Evolutionary conservation across 495 filamentous ascomycete genomes (phyloP), one percentile per base, ranked within the genome.

Genomic region (Xylaria curta): DNA sequence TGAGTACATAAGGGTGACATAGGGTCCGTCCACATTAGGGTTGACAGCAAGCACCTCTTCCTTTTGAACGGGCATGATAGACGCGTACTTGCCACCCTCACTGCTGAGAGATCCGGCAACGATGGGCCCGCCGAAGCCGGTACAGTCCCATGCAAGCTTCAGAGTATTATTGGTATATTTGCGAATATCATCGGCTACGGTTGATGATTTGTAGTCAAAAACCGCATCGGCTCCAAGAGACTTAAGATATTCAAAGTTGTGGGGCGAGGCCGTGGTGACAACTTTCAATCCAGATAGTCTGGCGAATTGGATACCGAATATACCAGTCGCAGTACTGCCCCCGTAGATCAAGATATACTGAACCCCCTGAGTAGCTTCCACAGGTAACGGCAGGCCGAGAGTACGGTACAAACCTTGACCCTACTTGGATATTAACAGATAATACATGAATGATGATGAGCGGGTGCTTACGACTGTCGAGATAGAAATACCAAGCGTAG

Each of bases 251-350:
- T 73, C 77, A 69, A 83, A 82, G 74, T 87, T 85, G 66, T 70
- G 71, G 0, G 79, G 79, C 17, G 81, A 82, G 49, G 82, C 73
- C 3, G 86, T 87, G 9, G 84, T 73, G 33, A 83, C 61, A 24
- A 86, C 83, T 12, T 69, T 73, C 68, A 82, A 82, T 7, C 84
- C 85, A 7, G 85, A 87, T n/a, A 78, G 76, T 64, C 77, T 79
- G 31, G 85, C 81, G 72, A 81, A 82, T 76, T 87, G 84, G 60
- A 87, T 78, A 8, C 81, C 84, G 21, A 79, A 80, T 28, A 85
- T 71, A n/a, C 85, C 86, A 1, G 85, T 85, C 17, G 83, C 80
- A 1, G 83, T 84, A 63, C 82, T 80, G 49, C 84, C 86, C 60
- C 85, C 86, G 78, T 86, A 85, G 72, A 88, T 81, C 28, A 88